phyloP scores from a whole-genome alignment of 2,329 filamentous ascomycete species.

The Diplodia seriata region DNA sequence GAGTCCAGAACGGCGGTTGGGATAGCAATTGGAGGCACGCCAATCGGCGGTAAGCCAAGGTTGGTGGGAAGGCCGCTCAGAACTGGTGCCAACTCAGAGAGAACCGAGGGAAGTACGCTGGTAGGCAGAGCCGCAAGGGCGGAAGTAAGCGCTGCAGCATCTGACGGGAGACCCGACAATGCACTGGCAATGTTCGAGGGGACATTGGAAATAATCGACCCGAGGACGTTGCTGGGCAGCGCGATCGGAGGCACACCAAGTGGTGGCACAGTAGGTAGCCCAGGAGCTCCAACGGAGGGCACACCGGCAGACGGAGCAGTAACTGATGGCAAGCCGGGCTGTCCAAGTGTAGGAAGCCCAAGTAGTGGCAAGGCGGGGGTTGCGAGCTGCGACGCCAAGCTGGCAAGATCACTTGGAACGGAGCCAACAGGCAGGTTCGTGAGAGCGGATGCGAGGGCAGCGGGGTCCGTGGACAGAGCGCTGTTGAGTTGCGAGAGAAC shows the following conservation, averaged over 20 bases:
- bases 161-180: background rate
- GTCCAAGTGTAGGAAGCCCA: background rate
- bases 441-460: conserved; percentile 7
- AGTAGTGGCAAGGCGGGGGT: background rate
- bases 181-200: conserved; percentile 13
- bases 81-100: background rate
- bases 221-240: background rate
- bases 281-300: background rate
- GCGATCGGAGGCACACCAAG: background rate
- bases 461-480: conserved; percentile 4
- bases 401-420: conserved; percentile 1
- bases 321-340: background rate
- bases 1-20: background rate
- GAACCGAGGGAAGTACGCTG: background rate
- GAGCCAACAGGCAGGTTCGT: background rate
- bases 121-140: conserved; percentile 5
- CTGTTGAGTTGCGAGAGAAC: conserved; percentile 1
- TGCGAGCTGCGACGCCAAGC: conserved; percentile 3
- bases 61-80: background rate
- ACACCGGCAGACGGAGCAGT: background rate
- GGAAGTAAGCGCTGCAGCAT: background rate
- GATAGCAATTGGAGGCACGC: background rate
- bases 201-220: background rate
- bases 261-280: background rate
- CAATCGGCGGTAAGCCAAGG: background rate